phyloP scores from a whole-genome alignment of 1,284 basidiomycete genomes.

The Sporisorium iseilematis-ciliati region DNA sequence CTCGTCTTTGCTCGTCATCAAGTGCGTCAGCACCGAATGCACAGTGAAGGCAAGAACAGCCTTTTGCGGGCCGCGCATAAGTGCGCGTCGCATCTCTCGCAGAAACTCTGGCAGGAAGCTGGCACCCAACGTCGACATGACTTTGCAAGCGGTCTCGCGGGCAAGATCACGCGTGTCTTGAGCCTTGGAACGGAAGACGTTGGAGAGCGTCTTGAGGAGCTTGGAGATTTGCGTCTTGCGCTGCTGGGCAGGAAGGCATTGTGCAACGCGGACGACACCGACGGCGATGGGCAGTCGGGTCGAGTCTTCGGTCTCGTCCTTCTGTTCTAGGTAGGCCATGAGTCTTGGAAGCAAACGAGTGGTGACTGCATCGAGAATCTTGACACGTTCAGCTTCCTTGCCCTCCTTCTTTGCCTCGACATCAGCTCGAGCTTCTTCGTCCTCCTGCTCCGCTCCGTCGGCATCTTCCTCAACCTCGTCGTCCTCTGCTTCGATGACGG shows the following conservation, averaged over 20 bases:
- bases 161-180: constrained; percentile 93
- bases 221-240: constrained; percentile 77
- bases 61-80: constrained; percentile 91
- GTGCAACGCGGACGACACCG: constrained; percentile 86
- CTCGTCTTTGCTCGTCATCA: constrained; percentile 70
- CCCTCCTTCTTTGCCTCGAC: constrained; percentile 13
- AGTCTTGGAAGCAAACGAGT: constrained; percentile 63
- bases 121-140: constrained; percentile 81
- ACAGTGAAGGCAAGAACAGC: constrained; percentile 89
- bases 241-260: constrained; percentile 79
- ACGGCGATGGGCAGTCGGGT: constrained; percentile 80
- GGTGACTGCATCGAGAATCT: constrained; percentile 83
- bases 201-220: constrained; percentile 85
- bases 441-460: constrained; percentile 61
- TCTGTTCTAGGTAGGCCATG: constrained; percentile 72
- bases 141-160: constrained; percentile 85
- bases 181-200: constrained; percentile 89
- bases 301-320: constrained; percentile 83
- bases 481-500: constrained; percentile 28
- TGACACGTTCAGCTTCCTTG: constrained; percentile 51
- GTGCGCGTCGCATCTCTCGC: constrained; percentile 83
- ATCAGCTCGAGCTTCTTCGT: constrained; percentile 32
- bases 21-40: constrained; percentile 83
- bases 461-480: constrained; percentile 74
- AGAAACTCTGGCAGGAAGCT: constrained; percentile 81